A percentile compares a stretch with the other conserved stretches of the same genome.
phyloP scores from a whole-genome alignment of 805 yeast species.

The Myxozyma kluyveri region DNA sequence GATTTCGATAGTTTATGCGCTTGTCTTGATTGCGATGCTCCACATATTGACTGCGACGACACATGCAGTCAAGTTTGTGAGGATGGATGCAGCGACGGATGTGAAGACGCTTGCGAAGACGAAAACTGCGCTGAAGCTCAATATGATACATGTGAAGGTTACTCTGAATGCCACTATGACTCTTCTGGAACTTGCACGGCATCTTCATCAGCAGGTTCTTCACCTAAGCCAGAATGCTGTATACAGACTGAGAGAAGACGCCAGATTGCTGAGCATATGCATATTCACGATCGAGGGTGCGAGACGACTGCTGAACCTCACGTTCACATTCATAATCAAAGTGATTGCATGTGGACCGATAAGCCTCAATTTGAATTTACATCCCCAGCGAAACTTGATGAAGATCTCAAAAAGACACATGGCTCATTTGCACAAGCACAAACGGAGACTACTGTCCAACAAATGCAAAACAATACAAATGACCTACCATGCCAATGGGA shows the following conservation, averaged over 20 bases:
- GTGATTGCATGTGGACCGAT: constrained; percentile 30
- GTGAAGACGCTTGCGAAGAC: constrained; percentile 6
- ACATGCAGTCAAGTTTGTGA: not conserved
- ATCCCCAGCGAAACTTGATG: constrained; percentile 25
- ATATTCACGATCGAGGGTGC: not conserved
- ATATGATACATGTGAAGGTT: not conserved
- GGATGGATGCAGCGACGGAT: not conserved
- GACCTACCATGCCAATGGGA: constrained; percentile 41
- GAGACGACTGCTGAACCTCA: not conserved
- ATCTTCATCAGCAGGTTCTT: not conserved
- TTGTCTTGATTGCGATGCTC: not conserved
- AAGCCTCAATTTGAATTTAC: constrained; percentile 28
- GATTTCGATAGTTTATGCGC: not conserved
- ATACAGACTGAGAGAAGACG: not conserved
- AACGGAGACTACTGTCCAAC: not conserved
- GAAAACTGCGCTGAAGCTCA: constrained; percentile 16
- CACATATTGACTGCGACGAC: not conserved
- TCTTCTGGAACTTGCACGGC: not conserved
- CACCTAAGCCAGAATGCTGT: not conserved
- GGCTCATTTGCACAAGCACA: constrained; percentile 15
- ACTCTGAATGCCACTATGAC: not conserved
- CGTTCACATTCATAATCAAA: not conserved
- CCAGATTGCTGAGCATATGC: not conserved
- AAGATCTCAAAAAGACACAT: constrained; percentile 26
- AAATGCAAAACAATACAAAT: not conserved